A percentile compares a stretch with the other conserved stretches of the same genome.
These are phyloP conservation scores for Pholiota microspora DNA, from an alignment of 768 basidiomycete species.

Conservation along the genomic window DNA sequence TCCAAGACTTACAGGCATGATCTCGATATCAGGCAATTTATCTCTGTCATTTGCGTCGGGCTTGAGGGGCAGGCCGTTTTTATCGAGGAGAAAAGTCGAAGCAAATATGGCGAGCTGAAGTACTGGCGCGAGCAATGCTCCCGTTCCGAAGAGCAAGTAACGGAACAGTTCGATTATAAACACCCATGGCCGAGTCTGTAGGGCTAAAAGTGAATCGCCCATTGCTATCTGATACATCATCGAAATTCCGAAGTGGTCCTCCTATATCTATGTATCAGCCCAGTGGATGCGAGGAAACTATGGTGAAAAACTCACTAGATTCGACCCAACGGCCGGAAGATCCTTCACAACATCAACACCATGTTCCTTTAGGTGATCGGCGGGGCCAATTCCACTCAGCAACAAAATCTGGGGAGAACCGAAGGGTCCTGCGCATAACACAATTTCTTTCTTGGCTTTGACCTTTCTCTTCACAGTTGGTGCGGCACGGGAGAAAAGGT, in stretches of 20 bases:
- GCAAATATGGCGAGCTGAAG: conserved; percentile 12
- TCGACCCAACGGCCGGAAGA: conserved; percentile 8
- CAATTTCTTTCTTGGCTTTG: conserved; percentile 6
- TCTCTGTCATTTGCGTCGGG: background rate
- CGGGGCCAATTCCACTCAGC: conserved; percentile 11
- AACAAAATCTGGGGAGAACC: conserved; percentile 10
- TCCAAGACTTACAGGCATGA: conserved; percentile 11
- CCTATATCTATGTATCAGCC: background rate
- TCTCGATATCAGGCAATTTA: conserved; percentile 10
- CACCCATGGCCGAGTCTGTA: conserved; percentile 9
- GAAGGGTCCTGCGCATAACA: conserved; percentile 13
- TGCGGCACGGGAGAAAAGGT: background rate
- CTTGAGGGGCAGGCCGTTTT: conserved; percentile 3
- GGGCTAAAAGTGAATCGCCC: conserved; percentile 4
- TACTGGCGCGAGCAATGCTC: conserved; percentile 6
- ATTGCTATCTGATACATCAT: conserved; percentile 7
- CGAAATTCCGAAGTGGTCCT: conserved; percentile 13
- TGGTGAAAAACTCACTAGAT: background rate
- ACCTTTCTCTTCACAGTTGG: background rate
- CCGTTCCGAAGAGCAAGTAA: conserved; percentile 10
- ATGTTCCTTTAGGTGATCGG: conserved; percentile 5
- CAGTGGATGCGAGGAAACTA: background rate
- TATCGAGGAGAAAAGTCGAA: conserved; percentile 8
- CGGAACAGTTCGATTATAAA: conserved; percentile 10
- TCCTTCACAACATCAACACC: conserved; percentile 6